These are phyloP conservation scores for Rosa chinensis DNA, from an alignment of 306 rosid species.

Conservation along the genomic window DNA sequence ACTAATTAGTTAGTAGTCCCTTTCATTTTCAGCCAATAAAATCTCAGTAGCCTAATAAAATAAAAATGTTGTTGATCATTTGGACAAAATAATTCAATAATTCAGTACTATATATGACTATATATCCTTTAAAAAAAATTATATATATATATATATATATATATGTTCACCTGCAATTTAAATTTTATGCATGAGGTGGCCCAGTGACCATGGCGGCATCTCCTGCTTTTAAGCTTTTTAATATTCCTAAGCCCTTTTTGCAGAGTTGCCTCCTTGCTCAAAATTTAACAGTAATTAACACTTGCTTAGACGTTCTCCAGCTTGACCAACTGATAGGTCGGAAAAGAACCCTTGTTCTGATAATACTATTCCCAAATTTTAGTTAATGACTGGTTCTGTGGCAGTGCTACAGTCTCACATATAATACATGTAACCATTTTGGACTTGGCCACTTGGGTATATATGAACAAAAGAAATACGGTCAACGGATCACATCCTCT, in stretches of 20 bases:
- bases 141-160: too few species aligned
- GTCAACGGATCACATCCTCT: not conserved
- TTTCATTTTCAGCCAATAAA: not conserved
- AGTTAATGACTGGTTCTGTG: not conserved
- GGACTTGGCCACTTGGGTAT: not conserved
- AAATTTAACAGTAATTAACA: not conserved
- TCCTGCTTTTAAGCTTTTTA: constrained; percentile 13
- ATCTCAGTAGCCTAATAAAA: not conserved
- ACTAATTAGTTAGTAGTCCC: not conserved
- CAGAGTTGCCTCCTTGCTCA: not conserved
- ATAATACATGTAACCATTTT: too few species aligned
- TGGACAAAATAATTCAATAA: not conserved
- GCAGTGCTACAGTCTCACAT: not conserved
- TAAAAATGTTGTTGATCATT: not conserved
- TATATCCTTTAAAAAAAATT: too few species aligned
- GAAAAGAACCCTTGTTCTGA: not conserved
- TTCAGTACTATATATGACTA: not conserved
- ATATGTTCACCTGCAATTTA: not conserved
- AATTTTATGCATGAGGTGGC: constrained; percentile 6
- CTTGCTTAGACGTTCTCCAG: not conserved
- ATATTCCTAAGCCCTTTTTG: constrained; percentile 22
- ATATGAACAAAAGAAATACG: not conserved
- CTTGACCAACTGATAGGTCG: not conserved
- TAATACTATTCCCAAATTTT: not conserved
- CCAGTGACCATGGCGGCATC: constrained; percentile 15